A percentile compares a stretch with the other conserved stretches of the same genome.
Evolutionary conservation across 2,329 filamentous ascomycete genomes (phyloP).

Genomic region (Pyrenochaeta sp.): DNA sequence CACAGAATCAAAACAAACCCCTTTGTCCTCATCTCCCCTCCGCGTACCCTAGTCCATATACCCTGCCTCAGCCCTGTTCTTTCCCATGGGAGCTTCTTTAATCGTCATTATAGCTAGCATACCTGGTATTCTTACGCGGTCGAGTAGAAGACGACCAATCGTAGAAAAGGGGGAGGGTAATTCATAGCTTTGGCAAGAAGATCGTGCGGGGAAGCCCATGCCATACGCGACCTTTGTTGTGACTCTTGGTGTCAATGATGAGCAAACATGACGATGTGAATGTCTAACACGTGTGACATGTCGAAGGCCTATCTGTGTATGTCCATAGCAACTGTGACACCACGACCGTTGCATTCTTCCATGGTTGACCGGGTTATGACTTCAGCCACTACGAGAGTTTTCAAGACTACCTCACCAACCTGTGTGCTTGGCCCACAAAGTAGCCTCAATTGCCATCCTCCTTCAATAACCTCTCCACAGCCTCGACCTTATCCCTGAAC

Average conservation of each 20-base stretch:
- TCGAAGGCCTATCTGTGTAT: neutral
- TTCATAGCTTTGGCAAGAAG: constrained; percentile 2
- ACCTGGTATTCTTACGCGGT: constrained; percentile 15
- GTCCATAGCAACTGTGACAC: constrained; percentile 17
- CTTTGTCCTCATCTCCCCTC: neutral
- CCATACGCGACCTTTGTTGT: neutral
- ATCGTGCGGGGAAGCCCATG: constrained; percentile 3
- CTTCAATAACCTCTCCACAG: constrained; percentile 63
- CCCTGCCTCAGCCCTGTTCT: neutral
- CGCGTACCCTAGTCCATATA: neutral
- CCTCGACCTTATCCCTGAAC: constrained; percentile 78
- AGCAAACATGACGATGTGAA: neutral
- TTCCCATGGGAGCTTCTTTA: neutral
- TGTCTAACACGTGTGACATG: constrained; percentile 3
- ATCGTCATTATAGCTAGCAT: neutral
- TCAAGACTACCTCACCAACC: neutral
- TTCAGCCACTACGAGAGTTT: neutral
- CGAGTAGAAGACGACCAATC: constrained; percentile 24
- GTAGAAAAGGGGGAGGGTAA: constrained; percentile 22
- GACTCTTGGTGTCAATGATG: constrained; percentile 5
- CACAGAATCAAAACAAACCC: neutral
- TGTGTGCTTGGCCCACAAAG: neutral
- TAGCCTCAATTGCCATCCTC: constrained; percentile 15
- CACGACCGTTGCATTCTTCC: constrained; percentile 4
- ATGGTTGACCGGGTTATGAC: neutral